phyloP scores from a whole-genome alignment of 768 basidiomycete species.

The Boletales sp. region DNA sequence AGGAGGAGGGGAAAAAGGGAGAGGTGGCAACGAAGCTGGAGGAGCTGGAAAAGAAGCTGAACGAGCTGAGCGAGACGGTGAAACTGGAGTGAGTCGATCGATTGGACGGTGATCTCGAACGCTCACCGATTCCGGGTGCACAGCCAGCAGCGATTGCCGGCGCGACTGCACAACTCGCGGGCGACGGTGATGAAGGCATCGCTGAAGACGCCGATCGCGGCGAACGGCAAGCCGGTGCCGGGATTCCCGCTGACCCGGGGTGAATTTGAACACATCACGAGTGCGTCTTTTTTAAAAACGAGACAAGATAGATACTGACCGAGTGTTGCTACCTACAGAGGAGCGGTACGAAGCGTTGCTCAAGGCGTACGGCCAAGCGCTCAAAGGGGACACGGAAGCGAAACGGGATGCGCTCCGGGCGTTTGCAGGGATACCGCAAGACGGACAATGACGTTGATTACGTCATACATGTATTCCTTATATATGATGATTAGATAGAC shows the following conservation, averaged over 20 bases:
- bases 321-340: background rate
- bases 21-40: constrained; percentile 25
- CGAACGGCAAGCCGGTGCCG: constrained; percentile 33
- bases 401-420: constrained; percentile 37
- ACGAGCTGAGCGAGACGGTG: constrained; percentile 27
- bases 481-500: background rate
- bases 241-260: constrained; percentile 38
- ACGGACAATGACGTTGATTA: constrained; percentile 7
- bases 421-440: constrained; percentile 35
- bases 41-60: constrained; percentile 36
- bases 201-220: constrained; percentile 28
- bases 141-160: constrained; percentile 36
- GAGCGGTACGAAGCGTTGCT: constrained; percentile 40
- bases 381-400: constrained; percentile 38
- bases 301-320: too few species aligned
- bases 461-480: too few species aligned
- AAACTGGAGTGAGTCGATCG: constrained; percentile 30
- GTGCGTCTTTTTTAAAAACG: constrained; percentile 18
- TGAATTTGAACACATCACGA: constrained; percentile 46
- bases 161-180: constrained; percentile 34
- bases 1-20: constrained; percentile 24
- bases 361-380: constrained; percentile 31
- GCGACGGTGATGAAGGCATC: constrained; percentile 30
- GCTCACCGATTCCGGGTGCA: background rate
- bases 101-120: too few species aligned